These are phyloP conservation scores for Tricladium varicosporioides DNA, from an alignment of 2,329 filamentous ascomycete genomes.

Conservation along the genomic window DNA sequence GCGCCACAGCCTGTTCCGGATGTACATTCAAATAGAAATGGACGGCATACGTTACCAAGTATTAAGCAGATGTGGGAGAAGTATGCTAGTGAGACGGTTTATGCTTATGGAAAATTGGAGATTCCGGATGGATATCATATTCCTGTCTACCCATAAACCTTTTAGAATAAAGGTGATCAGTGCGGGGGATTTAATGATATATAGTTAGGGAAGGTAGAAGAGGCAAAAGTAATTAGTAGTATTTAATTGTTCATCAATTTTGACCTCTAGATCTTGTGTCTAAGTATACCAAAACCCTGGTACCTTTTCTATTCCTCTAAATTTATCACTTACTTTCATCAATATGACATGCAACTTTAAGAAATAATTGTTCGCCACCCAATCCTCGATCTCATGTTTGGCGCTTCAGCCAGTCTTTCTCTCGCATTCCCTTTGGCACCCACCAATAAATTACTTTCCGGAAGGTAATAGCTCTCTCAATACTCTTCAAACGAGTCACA, in stretches of 20 bases:
- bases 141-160: conserved; percentile 12
- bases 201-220: too few relatives aligned
- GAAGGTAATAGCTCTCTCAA: not conserved
- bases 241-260: too few relatives aligned
- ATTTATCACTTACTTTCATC: too few relatives aligned
- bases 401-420: conserved; percentile 3
- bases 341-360: too few relatives aligned
- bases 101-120: conserved; percentile 20
- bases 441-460: conserved; percentile 10
- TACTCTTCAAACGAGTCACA: not conserved
- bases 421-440: conserved; percentile 2
- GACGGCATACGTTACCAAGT: conserved; percentile 30
- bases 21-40: conserved; percentile 24
- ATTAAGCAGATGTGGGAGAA: conserved; percentile 31
- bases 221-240: too few relatives aligned
- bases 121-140: conserved; percentile 16
- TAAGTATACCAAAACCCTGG: too few relatives aligned
- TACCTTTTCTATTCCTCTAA: too few relatives aligned
- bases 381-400: too few relatives aligned
- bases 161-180: too few relatives aligned
- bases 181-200: too few relatives aligned
- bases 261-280: too few relatives aligned
- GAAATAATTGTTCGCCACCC: too few relatives aligned
- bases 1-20: conserved; percentile 38
- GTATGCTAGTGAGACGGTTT: conserved; percentile 28